Conservation (phyloP, 1,284 basidiomycete genomes). For the Puccinia hordei region DNA sequence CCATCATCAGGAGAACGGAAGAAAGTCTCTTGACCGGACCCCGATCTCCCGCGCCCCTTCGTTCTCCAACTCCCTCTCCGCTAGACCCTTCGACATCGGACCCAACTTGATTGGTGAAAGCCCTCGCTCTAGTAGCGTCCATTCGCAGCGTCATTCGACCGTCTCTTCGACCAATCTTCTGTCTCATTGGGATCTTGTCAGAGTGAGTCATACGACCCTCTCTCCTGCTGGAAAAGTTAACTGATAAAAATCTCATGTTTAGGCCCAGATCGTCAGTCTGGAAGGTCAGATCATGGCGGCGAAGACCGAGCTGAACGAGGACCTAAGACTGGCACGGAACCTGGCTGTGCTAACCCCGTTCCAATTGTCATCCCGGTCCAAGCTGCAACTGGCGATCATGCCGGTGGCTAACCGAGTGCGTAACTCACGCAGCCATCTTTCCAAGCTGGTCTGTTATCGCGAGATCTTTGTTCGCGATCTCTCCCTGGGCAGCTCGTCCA, state of each 20-base stretch:
- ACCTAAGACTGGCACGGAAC: constrained; percentile 75
- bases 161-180: neutral
- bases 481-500: neutral
- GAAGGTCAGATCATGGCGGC: constrained; percentile 66
- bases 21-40: neutral
- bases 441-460: constrained; percentile 45
- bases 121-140: neutral
- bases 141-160: neutral
- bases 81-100: constrained; percentile 4
- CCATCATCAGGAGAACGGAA: neutral
- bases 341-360: constrained; percentile 85
- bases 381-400: constrained; percentile 69
- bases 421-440: constrained; percentile 26
- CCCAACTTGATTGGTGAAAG: constrained; percentile 5
- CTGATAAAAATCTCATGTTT: no score
- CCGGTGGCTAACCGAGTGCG: constrained; percentile 70
- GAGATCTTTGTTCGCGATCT: constrained; percentile 38
- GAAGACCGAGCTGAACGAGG: constrained; percentile 70
- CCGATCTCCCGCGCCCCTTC: neutral
- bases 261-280: constrained; percentile 67
- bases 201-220: neutral
- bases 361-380: constrained; percentile 75
- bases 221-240: neutral
- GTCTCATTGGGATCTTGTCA: constrained; percentile 11
- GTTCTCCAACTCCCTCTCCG: neutral